Evolutionary conservation across 2,329 filamentous ascomycete species (phyloP).

Genomic region (Pseudogymnoascus destructans): DNA sequence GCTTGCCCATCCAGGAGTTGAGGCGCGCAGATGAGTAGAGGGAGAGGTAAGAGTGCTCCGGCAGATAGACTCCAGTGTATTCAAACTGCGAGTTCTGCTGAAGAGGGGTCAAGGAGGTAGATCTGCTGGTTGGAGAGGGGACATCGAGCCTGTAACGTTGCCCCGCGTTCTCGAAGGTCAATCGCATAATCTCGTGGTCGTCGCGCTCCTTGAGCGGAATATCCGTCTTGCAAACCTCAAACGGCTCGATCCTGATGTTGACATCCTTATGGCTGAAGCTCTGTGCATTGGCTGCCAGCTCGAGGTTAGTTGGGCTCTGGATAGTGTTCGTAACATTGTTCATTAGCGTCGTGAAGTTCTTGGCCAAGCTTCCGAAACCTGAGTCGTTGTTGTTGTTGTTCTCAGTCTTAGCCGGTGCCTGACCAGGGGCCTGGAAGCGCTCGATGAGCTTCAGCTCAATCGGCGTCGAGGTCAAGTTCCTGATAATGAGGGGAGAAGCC

Average conservation of each 20-base stretch:
- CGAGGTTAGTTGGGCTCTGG: background rate
- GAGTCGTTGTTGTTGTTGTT: slow-evolving; percentile 25
- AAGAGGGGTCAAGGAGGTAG: slow-evolving; percentile 47
- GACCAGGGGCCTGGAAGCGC: slow-evolving; percentile 48
- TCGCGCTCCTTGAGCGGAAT: slow-evolving; percentile 45
- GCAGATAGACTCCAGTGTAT: slow-evolving; percentile 55
- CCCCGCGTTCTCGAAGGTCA: slow-evolving; percentile 56
- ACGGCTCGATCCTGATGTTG: slow-evolving; percentile 52
- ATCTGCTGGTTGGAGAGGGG: slow-evolving; percentile 47
- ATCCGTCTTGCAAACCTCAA: slow-evolving; percentile 50
- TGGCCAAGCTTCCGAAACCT: slow-evolving; percentile 28
- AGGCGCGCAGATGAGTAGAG: slow-evolving; percentile 61
- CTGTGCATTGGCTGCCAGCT: slow-evolving; percentile 38
- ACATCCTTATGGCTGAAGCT: slow-evolving; percentile 50
- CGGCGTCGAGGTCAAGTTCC: slow-evolving; percentile 66
- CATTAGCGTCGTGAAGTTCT: slow-evolving; percentile 32
- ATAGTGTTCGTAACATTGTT: slow-evolving; percentile 30
- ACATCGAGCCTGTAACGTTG: slow-evolving; percentile 61
- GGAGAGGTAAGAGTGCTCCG: slow-evolving; percentile 39
- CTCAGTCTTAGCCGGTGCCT: slow-evolving; percentile 27
- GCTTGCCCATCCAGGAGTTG: slow-evolving; percentile 65
- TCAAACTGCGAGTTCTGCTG: slow-evolving; percentile 37
- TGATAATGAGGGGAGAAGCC: slow-evolving; percentile 47
- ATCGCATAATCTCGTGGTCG: slow-evolving; percentile 52
- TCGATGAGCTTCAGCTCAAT: slow-evolving; percentile 62